Evolutionary conservation across 2,329 filamentous ascomycete species (phyloP), one percentile per base, ranked within the genome.

Genomic region (Penicillium hesseltinei): DNA sequence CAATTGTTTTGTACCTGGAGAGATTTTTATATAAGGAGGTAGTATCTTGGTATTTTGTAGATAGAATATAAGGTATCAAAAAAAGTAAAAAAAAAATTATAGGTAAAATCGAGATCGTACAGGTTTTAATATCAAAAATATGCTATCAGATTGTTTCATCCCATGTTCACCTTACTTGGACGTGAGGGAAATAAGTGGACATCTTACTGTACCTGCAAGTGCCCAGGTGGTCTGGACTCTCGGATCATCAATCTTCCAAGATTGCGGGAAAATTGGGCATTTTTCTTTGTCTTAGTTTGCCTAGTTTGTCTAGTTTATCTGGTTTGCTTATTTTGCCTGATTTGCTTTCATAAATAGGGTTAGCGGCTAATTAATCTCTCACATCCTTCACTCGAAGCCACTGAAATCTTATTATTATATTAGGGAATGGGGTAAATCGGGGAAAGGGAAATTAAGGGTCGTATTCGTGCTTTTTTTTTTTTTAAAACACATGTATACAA

Each of bases 101-200:
- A 43, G 9, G 9, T 35, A 19, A 27, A 19, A 44, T 51, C 11
- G 40, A 52, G 15, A 50, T 31, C 2, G 21, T 42, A 44, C 29
- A 29, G 27, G n/a, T 10, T 55, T 55, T 55, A 55, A 55, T 50
- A 29, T 44, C 10, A 5, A 44, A 44, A 44, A n/a, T 9, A 43
- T 23, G 21, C 40, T 45, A 51, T 40, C 39, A 36, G 21, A 47
- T 27, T 56, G 54, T 56, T 56, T 56, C 54, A 56, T 56, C 49
- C 42, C 54, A 47, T 53, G 47, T 51, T 56, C 48, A 33, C 54
- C 54, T 56, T 56, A 52, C 54, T 46, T 56, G 27, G 40, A 51
- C n/a, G 47, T 51, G 52, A 50, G 38, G 47, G 48, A 48, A 49
- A 27, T 31, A 50, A 42, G 44, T 43, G 44, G 44, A 42, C 42